phyloP scores from a whole-genome alignment of 2,329 filamentous ascomycete genomes.

The Fusarium sulawesiense region DNA sequence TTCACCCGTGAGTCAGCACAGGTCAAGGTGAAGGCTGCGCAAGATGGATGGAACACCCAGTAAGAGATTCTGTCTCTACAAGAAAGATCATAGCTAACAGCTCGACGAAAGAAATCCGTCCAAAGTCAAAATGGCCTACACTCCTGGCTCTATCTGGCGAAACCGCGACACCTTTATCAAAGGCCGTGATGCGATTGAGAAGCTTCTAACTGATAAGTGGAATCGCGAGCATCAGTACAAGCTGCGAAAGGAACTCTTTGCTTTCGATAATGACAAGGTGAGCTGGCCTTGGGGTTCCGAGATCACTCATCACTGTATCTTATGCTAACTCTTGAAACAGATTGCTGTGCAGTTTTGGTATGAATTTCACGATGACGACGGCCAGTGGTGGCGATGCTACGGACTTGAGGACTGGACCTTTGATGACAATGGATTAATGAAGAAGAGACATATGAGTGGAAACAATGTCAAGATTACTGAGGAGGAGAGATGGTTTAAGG shows the following conservation, averaged over 20 bases:
- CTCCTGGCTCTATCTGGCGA: constrained; percentile 80
- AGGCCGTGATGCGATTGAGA: constrained; percentile 74
- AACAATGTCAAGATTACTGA: constrained; percentile 75
- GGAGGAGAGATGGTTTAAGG: constrained; percentile 74
- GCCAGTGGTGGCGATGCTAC: constrained; percentile 89
- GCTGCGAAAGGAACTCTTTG: constrained; percentile 85
- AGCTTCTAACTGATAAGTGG: constrained; percentile 81
- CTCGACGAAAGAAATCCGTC: constrained; percentile 66
- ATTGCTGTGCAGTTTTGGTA: constrained; percentile 95
- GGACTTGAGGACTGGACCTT: constrained; percentile 86
- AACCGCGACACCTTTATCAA: constrained; percentile 78
- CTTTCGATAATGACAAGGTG: constrained; percentile 75
- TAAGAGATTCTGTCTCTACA: constrained; percentile 49
- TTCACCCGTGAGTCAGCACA: constrained; percentile 78
- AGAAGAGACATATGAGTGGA: constrained; percentile 80
- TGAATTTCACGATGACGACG: constrained; percentile 75
- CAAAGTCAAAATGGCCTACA: constrained; percentile 78
- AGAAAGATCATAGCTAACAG: background rate
- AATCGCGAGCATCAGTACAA: constrained; percentile 75
- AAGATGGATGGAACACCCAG: constrained; percentile 85
- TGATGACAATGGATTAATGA: constrained; percentile 75
- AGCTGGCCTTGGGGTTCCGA: background rate
- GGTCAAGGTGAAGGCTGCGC: constrained; percentile 84
- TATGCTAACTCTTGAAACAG: constrained; percentile 42
- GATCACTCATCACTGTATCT: accelerated